Evolutionary conservation across 768 basidiomycete species (phyloP).

Genomic region (Leucocoprinus birnbaumii): DNA sequence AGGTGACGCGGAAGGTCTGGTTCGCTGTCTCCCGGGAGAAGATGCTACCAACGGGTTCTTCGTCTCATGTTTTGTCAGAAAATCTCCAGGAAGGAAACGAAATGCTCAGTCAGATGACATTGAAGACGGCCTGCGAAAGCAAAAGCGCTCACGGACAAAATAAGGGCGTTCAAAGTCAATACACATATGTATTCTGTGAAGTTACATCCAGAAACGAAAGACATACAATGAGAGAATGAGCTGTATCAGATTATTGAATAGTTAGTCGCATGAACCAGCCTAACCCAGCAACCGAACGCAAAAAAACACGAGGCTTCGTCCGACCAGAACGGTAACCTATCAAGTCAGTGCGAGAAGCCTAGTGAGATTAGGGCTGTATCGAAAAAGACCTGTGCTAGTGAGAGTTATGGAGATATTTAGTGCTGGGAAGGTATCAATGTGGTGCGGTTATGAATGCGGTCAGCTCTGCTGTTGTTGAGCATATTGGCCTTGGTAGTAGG

Average conservation of each 20-base stretch:
- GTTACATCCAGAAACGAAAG: constrained; percentile 9
- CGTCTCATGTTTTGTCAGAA: constrained; percentile 82
- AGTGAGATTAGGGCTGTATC: constrained; percentile 6
- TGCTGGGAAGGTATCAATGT: constrained; percentile 37
- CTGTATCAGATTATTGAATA: constrained; percentile 12
- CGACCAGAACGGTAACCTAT: constrained; percentile 5
- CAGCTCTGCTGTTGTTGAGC: constrained; percentile 57
- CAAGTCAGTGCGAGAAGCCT: constrained; percentile 8
- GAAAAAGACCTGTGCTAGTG: constrained; percentile 13
- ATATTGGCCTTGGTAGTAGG: constrained; percentile 89
- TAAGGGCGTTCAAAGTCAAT: constrained; percentile 3
- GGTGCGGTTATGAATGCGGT: constrained; percentile 25
- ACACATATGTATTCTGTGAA: constrained; percentile 12
- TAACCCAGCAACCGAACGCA: constrained; percentile 4
- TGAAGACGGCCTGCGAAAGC: constrained; percentile 21
- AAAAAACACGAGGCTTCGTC: neutral
- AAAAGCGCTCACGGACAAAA: constrained; percentile 9
- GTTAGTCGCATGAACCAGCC: constrained; percentile 10
- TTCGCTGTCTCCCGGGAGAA: constrained; percentile 77
- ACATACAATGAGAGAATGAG: constrained; percentile 10
- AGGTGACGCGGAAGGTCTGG: constrained; percentile 57
- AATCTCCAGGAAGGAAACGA: constrained; percentile 21
- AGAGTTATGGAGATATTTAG: constrained; percentile 22
- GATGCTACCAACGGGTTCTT: constrained; percentile 97
- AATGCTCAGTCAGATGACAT: constrained; percentile 17